Evolutionary conservation across 2,329 filamentous ascomycete genomes (phyloP), one percentile per base, ranked within the genome.

Genomic region (Aspergillus pseudoglaucus): DNA sequence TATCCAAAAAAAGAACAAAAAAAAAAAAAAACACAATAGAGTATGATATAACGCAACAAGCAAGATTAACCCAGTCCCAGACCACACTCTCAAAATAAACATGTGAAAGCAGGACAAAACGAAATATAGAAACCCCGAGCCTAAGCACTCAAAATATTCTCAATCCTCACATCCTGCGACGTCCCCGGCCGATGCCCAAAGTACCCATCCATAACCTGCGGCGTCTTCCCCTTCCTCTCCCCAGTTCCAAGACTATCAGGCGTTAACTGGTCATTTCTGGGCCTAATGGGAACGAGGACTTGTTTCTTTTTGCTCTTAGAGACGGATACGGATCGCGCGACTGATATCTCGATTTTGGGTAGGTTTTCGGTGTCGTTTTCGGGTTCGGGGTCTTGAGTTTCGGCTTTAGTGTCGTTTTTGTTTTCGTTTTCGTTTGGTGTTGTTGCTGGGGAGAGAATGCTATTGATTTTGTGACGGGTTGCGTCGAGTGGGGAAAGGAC

Each of bases 281-380:
- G 45, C 10, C 59, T 53, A 10, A 70, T 59, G 0, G 69, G 67
- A 6, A 71, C 64, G 6, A 71, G 52, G n/a, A 68, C 51, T 46
- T 70, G 66, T 37, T 58, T 63, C 25, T 58, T 66, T 20, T 58
- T 65, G 7, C 61, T 61, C 27, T 56, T 59, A 1, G 63, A 63
- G 0, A 72, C 61, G 7, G 67, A 70, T 7, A 72, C 54, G 4
- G 69, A 70, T 23, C 67, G 58, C 3, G 69, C 69, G 32, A 65
- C 59, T 3, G 68, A 70, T 27, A 72, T 58, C 49, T 70, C 64
- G 32, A 69, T 56, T 4, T 50, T 49, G 1, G 50, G 52, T 32
- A 51, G 46, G 46, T 54, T 15, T 23, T 47, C 45, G 27, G 44
- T 42, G 22, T 49, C 44, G 14, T 51, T 46, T 8, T 38, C 17